A percentile compares a stretch with the other conserved stretches of the same genome.
phyloP scores from a whole-genome alignment of 140 eudicot genomes.

The Artemisia princeps region DNA sequence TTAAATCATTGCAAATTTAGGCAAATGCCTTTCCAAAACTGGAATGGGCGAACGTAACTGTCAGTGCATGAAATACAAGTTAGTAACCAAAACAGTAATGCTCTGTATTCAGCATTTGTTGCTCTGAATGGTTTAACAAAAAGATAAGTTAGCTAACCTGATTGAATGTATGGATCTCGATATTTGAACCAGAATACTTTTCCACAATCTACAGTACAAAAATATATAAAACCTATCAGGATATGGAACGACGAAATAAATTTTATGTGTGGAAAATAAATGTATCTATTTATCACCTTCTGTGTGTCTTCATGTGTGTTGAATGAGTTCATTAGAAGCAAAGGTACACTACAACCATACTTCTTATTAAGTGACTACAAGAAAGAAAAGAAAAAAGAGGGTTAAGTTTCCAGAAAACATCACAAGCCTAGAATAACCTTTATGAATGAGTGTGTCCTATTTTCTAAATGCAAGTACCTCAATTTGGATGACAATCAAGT shows the following conservation, averaged over 20 bases:
- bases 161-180: conserved; percentile 83
- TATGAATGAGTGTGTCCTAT: conserved; percentile 2
- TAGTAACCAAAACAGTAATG: background rate
- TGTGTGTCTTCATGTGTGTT: conserved; percentile 94
- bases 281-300: conserved; percentile 43
- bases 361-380: conserved; percentile 66
- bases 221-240: conserved; percentile 10
- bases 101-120: conserved; percentile 10
- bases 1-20: conserved; percentile 14
- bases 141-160: conserved; percentile 45
- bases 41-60: background rate
- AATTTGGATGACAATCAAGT: conserved; percentile 81
- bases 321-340: conserved; percentile 92
- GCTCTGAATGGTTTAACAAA: background rate
- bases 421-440: background rate
- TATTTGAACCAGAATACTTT: conserved; percentile 59
- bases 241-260: background rate
- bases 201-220: conserved; percentile 57
- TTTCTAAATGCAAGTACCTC: conserved; percentile 52
- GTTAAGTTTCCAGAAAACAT: conserved; percentile 15
- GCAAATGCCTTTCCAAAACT: background rate
- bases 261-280: conserved; percentile 5
- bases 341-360: conserved; percentile 89
- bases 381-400: conserved; percentile 19
- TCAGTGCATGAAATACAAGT: background rate